Conservation (phyloP, 192 early-diverging fungal genomes). For the Mortierella claussenii region DNA sequence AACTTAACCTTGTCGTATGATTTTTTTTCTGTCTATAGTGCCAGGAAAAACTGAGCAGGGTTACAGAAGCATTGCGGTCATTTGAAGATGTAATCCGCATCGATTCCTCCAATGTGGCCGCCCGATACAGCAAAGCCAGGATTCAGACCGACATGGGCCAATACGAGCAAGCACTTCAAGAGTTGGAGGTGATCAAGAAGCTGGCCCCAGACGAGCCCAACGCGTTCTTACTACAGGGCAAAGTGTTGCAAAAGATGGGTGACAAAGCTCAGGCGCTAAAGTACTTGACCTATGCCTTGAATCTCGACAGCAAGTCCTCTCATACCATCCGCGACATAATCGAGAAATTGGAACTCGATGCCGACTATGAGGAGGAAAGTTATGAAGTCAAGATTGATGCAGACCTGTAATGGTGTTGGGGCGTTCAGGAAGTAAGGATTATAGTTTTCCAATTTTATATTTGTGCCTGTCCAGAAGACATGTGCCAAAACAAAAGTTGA, state of each 20-base stretch:
- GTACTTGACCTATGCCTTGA: slow-evolving; percentile 72
- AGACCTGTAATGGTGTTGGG: slow-evolving; percentile 10
- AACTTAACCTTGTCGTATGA: too few relatives aligned
- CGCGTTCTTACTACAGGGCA: slow-evolving; percentile 73
- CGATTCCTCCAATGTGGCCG: slow-evolving; percentile 64
- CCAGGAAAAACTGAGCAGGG: slow-evolving; percentile 66
- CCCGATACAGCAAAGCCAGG: slow-evolving; percentile 76
- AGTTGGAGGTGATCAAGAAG: slow-evolving; percentile 69
- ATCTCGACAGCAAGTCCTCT: slow-evolving; percentile 61
- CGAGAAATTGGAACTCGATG: slow-evolving; percentile 48
- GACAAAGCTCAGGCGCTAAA: slow-evolving; percentile 62
- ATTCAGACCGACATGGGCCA: slow-evolving; percentile 65
- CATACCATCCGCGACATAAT: slow-evolving; percentile 59
- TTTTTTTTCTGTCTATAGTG: slow-evolving; percentile 24
- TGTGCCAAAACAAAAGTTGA: too few relatives aligned
- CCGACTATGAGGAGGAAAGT: slow-evolving; percentile 10
- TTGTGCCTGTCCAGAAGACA: too few relatives aligned
- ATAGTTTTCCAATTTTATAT: too few relatives aligned
- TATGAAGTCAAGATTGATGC: slow-evolving; percentile 24
- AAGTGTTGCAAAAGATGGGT: slow-evolving; percentile 63
- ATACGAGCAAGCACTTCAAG: slow-evolving; percentile 70
- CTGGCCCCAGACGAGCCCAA: slow-evolving; percentile 60
- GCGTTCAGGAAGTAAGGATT: background rate
- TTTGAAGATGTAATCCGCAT: slow-evolving; percentile 70
- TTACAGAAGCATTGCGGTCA: slow-evolving; percentile 62